Evolutionary conservation across 495 filamentous ascomycete species (phyloP), one percentile per base, ranked within the genome.

Genomic region (Tuber brumale): DNA sequence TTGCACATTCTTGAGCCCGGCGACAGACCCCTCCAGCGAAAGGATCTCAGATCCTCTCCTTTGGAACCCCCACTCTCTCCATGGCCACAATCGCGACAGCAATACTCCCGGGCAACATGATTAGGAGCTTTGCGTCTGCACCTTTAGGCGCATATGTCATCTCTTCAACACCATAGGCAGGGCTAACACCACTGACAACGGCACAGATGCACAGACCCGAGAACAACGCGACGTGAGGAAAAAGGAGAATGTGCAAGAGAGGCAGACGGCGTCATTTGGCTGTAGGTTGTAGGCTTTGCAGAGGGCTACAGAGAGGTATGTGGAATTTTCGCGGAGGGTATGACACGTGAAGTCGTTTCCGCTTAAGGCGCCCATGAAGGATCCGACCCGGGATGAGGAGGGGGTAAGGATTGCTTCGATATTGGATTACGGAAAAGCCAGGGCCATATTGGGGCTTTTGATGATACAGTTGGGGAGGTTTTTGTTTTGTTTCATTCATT

Each of bases 211-310:
- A 85, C n/a, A 87, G 79, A 10, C 86, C 85, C 4, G 84, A 88
- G 71, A 89, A 86, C 85, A 91, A 86, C 21, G 88, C 87, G 19
- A 89, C 86, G 2, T 89, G 80, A 90, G 90, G 88, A 87, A 89
- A 72, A 91, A 87, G 19, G 85, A 88, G 79, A 90, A 90, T 41
- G 85, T 86, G 76, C 85, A 87, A 80, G 90, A 90, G 2, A 91
- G 81, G 0, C 88, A 85, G 9, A 90, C 86, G 0, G 86, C 87
- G 1, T 90, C 81, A 0, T 87, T 87, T 3, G 82, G 76, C 21
- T 83, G 74, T 27, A 91, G 81, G 2, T 86, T 85, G 83, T 89
- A 87, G 27, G 85, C 82, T 72, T 85, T 85, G 41, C 87, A 86
- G 31, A 91, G 83, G 0, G 87, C 87, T 0, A 88, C 91, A 3